Percentiles rank a stretch among this genome's conserved stretches.
Conservation (phyloP, 148 eudicot species). For the Diospyros lotus region DNA sequence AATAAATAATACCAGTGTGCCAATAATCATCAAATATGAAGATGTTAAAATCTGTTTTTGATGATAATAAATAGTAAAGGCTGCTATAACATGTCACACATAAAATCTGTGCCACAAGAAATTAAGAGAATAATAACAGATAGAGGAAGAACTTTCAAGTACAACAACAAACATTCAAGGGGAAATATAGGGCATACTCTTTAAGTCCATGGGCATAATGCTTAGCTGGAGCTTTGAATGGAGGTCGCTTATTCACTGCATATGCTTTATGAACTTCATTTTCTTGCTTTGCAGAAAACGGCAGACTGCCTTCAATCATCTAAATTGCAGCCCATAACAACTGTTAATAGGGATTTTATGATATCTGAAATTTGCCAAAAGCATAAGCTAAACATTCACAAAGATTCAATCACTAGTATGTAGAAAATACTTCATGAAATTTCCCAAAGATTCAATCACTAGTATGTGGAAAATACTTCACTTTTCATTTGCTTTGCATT, state of each 20-base stretch:
- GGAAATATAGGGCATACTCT: slow-evolving; percentile 47
- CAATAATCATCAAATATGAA: too few species aligned
- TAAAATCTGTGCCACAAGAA: not conserved
- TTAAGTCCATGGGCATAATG: slow-evolving; percentile 70
- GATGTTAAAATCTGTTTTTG: too few species aligned
- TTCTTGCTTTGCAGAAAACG: slow-evolving; percentile 53
- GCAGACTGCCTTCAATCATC: slow-evolving; percentile 98
- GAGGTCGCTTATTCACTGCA: slow-evolving; percentile 75
- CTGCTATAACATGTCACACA: too few species aligned
- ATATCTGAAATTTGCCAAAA: slow-evolving; percentile 2
- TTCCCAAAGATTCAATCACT: not conserved
- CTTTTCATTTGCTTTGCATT: not conserved
- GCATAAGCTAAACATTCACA: not conserved
- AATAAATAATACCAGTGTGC: too few species aligned
- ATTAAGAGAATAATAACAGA: not conserved
- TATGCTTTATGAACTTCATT: slow-evolving; percentile 58
- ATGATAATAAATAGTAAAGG: too few species aligned
- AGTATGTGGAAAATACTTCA: not conserved
- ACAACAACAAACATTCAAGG: not conserved
- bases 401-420: too few species aligned
- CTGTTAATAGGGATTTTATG: slow-evolving; percentile 12
- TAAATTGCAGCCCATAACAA: slow-evolving; percentile 29
- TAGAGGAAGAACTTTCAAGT: not conserved
- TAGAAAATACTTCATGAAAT: too few species aligned
- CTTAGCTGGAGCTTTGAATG: slow-evolving; percentile 71